These are phyloP conservation scores for Aspergillus fructus DNA, from an alignment of 2,329 filamentous ascomycete genomes.

Conservation along the genomic window DNA sequence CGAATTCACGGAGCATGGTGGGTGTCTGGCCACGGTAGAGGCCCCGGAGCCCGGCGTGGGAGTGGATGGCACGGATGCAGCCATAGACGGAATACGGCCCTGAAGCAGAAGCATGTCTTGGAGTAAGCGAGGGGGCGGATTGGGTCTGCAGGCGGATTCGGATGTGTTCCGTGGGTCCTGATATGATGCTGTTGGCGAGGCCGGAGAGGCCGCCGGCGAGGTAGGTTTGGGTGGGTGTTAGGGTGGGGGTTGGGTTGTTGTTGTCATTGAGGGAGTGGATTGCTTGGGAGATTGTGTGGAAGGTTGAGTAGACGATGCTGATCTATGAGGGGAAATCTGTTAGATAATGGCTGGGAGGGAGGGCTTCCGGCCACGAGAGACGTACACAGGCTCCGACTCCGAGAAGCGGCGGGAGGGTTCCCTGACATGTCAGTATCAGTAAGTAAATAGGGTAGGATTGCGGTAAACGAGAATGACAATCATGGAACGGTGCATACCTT, in stretches of 20 bases:
- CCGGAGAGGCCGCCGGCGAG: constrained; percentile 84
- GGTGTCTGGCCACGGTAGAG: constrained; percentile 85
- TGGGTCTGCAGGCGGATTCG: constrained; percentile 92
- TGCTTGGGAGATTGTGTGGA: constrained; percentile 79
- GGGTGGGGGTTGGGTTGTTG: constrained; percentile 15
- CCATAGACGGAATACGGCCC: constrained; percentile 59
- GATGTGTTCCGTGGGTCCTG: constrained; percentile 89
- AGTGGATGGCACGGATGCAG: constrained; percentile 75
- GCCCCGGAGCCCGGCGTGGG: constrained; percentile 66
- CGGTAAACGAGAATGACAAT: no score
- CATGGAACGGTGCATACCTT: constrained; percentile 37
- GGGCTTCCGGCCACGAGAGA: no score
- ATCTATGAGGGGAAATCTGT: constrained; percentile 37
- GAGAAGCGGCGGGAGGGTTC: constrained; percentile 84
- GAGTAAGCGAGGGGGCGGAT: constrained; percentile 66
- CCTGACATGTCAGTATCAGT: constrained; percentile 49
- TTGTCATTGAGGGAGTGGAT: constrained; percentile 70
- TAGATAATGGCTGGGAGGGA: no score
- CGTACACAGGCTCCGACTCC: constrained; percentile 87
- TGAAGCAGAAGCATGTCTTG: not conserved
- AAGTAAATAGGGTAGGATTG: not conserved
- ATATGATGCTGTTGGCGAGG: constrained; percentile 79
- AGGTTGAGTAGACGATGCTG: constrained; percentile 90
- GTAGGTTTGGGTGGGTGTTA: constrained; percentile 67
- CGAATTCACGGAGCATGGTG: constrained; percentile 79